These are phyloP conservation scores for Linderniella brevidens DNA, from an alignment of 257 asterid genomes.

Conservation along the genomic window DNA sequence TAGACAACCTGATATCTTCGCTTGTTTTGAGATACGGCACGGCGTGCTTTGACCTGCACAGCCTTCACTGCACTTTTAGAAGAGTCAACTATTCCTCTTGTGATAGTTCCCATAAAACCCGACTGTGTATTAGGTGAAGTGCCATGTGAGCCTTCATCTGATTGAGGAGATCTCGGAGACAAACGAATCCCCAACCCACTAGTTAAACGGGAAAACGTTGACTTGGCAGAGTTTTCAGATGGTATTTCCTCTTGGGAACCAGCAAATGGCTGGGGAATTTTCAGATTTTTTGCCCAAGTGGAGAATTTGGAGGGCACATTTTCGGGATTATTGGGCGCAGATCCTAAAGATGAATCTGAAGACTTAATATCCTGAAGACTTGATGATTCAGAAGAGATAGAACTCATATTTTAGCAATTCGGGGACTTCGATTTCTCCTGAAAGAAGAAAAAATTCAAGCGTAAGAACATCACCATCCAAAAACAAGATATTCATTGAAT, in stretches of 20 bases:
- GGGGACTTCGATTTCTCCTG: too few species aligned
- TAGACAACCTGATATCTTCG: constrained; percentile 87
- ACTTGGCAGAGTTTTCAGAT: constrained; percentile 44
- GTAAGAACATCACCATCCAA: too few species aligned
- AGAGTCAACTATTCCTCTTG: constrained; percentile 84
- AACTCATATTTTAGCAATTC: constrained; percentile 24
- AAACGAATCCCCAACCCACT: constrained; percentile 65
- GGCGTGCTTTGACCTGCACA: constrained; percentile 96
- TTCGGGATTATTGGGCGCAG: constrained; percentile 28
- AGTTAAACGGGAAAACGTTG: constrained; percentile 58
- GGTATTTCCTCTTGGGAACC: constrained; percentile 60
- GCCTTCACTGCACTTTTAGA: constrained; percentile 97
- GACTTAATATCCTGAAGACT: constrained; percentile 19
- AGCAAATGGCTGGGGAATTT: constrained; percentile 67
- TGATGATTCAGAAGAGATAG: constrained; percentile 34
- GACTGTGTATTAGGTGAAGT: constrained; percentile 48
- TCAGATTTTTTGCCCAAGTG: constrained; percentile 80
- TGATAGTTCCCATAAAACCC: constrained; percentile 68
- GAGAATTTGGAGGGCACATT: constrained; percentile 47
- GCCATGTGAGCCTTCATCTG: constrained; percentile 42
- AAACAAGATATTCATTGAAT: too few species aligned
- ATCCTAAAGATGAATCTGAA: constrained; percentile 22
- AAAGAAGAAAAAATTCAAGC: too few species aligned
- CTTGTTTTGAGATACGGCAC: constrained; percentile 92
- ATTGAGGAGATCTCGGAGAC: constrained; percentile 70